Conservation (phyloP, 495 filamentous ascomycete species). For the Aspergillus baeticus region DNA sequence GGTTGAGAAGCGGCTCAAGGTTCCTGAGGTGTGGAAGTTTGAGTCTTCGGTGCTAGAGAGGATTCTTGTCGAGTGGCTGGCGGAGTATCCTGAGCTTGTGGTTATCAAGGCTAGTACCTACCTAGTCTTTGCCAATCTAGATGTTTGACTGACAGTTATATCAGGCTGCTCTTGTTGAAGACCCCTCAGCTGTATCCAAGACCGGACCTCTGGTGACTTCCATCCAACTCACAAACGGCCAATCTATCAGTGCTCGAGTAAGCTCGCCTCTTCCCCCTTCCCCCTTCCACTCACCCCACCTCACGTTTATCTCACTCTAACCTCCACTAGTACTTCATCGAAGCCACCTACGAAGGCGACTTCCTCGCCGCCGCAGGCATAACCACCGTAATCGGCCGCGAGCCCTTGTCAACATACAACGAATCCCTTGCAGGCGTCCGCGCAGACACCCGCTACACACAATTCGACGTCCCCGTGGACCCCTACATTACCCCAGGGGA, state of each 20-base stretch:
- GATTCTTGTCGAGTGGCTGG: not conserved
- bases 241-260: not conserved
- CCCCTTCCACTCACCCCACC: not conserved
- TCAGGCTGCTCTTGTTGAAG: not conserved
- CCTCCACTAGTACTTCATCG: not conserved
- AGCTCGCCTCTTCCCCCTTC: not conserved
- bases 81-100: not conserved
- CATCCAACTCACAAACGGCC: not conserved
- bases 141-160: too few species aligned
- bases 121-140: too few species aligned
- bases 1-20: not conserved
- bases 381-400: not conserved
- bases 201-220: not conserved
- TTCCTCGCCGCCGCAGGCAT: not conserved
- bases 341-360: not conserved
- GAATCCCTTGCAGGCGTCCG: not conserved
- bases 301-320: not conserved
- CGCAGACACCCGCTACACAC: not conserved
- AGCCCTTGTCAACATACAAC: not conserved
- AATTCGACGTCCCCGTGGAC: not conserved
- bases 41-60: not conserved
- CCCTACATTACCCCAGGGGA: not conserved
- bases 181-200: not conserved
- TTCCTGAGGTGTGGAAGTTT: not conserved
- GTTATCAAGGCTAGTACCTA: not conserved